A percentile compares a stretch with the other conserved stretches of the same genome.
Evolutionary conservation across 768 basidiomycete species (phyloP).

Genomic region (Hygrophorus pudorinus): DNA sequence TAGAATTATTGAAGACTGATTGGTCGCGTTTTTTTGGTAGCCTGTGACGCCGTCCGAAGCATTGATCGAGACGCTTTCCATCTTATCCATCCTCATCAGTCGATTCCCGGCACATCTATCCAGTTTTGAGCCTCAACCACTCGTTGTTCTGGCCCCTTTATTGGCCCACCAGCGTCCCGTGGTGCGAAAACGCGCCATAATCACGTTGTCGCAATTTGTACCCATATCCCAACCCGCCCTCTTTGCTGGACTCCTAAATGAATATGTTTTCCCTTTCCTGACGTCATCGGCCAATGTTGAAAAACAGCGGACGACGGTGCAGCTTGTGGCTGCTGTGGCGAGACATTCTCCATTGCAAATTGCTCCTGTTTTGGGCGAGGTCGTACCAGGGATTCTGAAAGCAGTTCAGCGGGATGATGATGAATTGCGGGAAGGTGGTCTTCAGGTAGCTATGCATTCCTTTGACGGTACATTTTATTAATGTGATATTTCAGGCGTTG

Average conservation of each 20-base stretch:
- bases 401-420: conserved; percentile 70
- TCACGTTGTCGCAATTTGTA: conserved; percentile 76
- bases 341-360: conserved; percentile 64
- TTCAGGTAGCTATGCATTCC: conserved; percentile 44
- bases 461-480: conserved; percentile 1
- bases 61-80: conserved; percentile 73
- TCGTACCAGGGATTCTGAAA: conserved; percentile 64
- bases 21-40: conserved; percentile 28
- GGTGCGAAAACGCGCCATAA: conserved; percentile 87
- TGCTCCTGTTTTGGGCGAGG: conserved; percentile 44
- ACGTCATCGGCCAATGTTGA: conserved; percentile 42
- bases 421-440: conserved; percentile 68
- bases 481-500: conserved; percentile 45
- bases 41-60: conserved; percentile 68
- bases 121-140: conserved; percentile 45
- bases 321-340: conserved; percentile 71
- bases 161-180: conserved; percentile 71
- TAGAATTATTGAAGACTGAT: neutral
- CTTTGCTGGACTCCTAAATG: conserved; percentile 50
- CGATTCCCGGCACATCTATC: conserved; percentile 70
- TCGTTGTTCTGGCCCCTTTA: conserved; percentile 59
- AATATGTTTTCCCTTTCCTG: conserved; percentile 53
- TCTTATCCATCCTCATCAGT: conserved; percentile 79
- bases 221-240: conserved; percentile 57
- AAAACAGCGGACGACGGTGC: conserved; percentile 68